Conservation (phyloP, 2,329 filamentous ascomycete species). For the Aspergillus cejpii region DNA sequence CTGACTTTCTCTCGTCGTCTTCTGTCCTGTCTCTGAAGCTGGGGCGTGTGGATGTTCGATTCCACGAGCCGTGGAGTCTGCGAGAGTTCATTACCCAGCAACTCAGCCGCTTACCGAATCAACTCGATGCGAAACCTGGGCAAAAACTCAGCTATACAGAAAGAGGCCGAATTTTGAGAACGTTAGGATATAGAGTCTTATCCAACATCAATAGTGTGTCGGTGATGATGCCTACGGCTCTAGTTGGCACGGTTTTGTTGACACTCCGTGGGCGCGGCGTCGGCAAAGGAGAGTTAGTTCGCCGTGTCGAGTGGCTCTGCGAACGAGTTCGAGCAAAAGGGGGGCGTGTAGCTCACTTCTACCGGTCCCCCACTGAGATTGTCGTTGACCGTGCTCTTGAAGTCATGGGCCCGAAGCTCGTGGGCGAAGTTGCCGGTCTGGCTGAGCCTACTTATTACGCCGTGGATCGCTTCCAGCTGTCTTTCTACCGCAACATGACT, state of each 20-base stretch:
- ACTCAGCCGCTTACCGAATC: conserved; percentile 50
- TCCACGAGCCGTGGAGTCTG: conserved; percentile 93
- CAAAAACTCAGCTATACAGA: conserved; percentile 46
- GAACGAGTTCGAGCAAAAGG: conserved; percentile 76
- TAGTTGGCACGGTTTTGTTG: conserved; percentile 88
- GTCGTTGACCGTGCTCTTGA: conserved; percentile 88
- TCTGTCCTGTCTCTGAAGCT: conserved; percentile 83
- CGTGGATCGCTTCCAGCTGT: conserved; percentile 92
- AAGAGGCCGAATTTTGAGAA: conserved; percentile 69
- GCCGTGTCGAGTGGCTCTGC: conserved; percentile 85
- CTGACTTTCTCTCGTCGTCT: conserved; percentile 80
- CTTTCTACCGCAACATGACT: conserved; percentile 98
- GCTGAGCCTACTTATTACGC: conserved; percentile 91
- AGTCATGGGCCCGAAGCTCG: conserved; percentile 81
- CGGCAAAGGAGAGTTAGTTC: conserved; percentile 74
- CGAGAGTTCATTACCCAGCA: conserved; percentile 75
- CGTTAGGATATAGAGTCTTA: conserved; percentile 84
- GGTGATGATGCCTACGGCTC: conserved; percentile 94
- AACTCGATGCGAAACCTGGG: conserved; percentile 30
- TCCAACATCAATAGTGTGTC: conserved; percentile 93
- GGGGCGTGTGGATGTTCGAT: conserved; percentile 87
- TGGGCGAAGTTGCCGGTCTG: conserved; percentile 69
- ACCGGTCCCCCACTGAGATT: conserved; percentile 66
- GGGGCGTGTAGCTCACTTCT: conserved; percentile 89
- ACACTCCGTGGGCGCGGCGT: conserved; percentile 89